Percentiles rank a stretch among this genome's conserved stretches.
These are phyloP conservation scores for Salix udensis DNA, from an alignment of 345 rosid genomes.

Conservation along the genomic window DNA sequence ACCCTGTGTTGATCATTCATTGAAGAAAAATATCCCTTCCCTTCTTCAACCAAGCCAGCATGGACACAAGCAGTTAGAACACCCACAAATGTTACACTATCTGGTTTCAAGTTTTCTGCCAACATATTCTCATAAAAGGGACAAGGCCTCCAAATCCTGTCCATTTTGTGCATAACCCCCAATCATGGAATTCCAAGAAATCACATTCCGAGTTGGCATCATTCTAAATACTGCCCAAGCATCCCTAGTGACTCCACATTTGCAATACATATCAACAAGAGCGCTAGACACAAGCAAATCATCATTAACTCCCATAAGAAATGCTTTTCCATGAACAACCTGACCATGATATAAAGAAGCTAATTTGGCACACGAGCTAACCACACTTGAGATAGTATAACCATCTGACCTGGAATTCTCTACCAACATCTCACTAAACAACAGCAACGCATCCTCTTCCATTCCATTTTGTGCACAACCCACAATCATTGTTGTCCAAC, in stretches of 20 bases:
- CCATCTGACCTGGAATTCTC: conserved; percentile 40
- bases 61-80: conserved; percentile 59
- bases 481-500: conserved; percentile 58
- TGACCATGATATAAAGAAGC: conserved; percentile 50
- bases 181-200: conserved; percentile 62
- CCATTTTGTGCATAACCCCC: conserved; percentile 56
- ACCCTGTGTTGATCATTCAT: conserved; percentile 38
- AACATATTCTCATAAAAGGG: conserved; percentile 45
- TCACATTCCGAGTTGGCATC: conserved; percentile 40
- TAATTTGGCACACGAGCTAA: conserved; percentile 55
- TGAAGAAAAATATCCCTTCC: conserved; percentile 45
- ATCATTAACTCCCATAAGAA: conserved; percentile 36
- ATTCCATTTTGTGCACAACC: conserved; percentile 51
- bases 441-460: conserved; percentile 51
- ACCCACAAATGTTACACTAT: conserved; percentile 43
- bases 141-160: conserved; percentile 46
- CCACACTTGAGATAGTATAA: conserved; percentile 44
- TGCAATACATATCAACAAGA: conserved; percentile 51
- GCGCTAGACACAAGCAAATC: conserved; percentile 57
- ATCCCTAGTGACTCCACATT: conserved; percentile 47
- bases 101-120: conserved; percentile 45
- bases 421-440: conserved; percentile 41
- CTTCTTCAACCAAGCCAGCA: conserved; percentile 47
- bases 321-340: conserved; percentile 46
- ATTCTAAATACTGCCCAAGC: conserved; percentile 37